Evolutionary conservation across 352 stramenopile species (phyloP).

Genomic region (Pseudoperonospora humuli): DNA sequence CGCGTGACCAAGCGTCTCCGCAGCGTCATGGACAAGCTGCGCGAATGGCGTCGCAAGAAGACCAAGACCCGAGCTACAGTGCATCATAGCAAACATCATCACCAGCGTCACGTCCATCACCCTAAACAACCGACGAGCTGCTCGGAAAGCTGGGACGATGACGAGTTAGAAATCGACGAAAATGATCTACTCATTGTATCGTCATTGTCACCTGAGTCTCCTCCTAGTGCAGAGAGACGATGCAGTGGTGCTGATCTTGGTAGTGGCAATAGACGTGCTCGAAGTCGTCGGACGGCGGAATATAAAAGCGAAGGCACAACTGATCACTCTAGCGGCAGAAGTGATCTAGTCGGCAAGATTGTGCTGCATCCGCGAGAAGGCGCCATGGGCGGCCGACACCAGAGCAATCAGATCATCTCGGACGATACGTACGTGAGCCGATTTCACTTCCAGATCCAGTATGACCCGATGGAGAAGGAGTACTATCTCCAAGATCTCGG

Average conservation of each 20-base stretch:
- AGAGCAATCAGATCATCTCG: slow-evolving; percentile 82
- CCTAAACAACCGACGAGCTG: slow-evolving; percentile 7
- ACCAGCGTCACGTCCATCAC: no score
- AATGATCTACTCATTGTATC: slow-evolving; percentile 65
- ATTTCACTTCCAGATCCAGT: slow-evolving; percentile 74
- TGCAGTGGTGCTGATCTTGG: neutral
- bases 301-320: slow-evolving; percentile 24
- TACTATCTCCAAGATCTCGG: slow-evolving; percentile 78
- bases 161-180: slow-evolving; percentile 54
- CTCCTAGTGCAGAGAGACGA: slow-evolving; percentile 9
- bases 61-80: slow-evolving; percentile 4
- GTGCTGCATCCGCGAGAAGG: slow-evolving; percentile 56
- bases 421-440: slow-evolving; percentile 80
- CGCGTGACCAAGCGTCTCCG: slow-evolving; percentile 20
- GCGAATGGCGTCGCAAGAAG: slow-evolving; percentile 6
- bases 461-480: slow-evolving; percentile 75
- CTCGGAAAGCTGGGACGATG: slow-evolving; percentile 17
- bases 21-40: slow-evolving; percentile 18
- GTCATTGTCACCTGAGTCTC: slow-evolving; percentile 52
- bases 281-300: slow-evolving; percentile 12
- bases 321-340: slow-evolving; percentile 8
- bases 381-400: slow-evolving; percentile 56
- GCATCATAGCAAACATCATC: slow-evolving; percentile 7
- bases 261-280: neutral
- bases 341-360: slow-evolving; percentile 35